Percentiles rank a stretch among this genome's conserved stretches.
phyloP scores from a whole-genome alignment of 169 alveolate genomes.

The Plasmodium fragile region DNA sequence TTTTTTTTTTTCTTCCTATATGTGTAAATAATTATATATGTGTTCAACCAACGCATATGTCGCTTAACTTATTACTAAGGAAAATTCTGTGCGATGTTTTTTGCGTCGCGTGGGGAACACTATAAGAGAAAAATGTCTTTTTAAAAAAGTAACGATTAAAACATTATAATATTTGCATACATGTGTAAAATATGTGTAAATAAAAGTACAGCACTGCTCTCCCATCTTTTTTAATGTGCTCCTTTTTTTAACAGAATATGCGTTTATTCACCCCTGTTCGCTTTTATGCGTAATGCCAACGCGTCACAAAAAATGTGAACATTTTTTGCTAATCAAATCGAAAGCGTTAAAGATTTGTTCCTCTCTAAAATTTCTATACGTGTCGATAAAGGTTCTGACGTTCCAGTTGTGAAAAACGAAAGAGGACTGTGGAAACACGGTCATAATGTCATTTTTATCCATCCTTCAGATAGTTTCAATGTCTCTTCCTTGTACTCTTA shows the following conservation, averaged over 20 bases:
- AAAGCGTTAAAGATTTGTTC: conserved; percentile 72
- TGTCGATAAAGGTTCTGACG: conserved; percentile 78
- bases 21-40: not conserved
- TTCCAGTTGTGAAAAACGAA: conserved; percentile 78
- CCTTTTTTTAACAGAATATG: not conserved
- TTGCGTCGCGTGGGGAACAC: not conserved
- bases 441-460: conserved; percentile 69
- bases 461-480: conserved; percentile 33
- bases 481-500: conserved; percentile 75
- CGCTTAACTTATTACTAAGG: not conserved
- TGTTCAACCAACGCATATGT: not conserved
- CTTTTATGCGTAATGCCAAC: not conserved
- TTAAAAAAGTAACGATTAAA: no score
- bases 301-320: not conserved
- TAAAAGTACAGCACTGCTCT: not conserved
- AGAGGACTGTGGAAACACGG: conserved; percentile 81
- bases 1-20: not conserved
- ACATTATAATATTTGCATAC: not conserved
- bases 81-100: not conserved
- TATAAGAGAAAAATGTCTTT: not conserved
- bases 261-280: not conserved
- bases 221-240: not conserved
- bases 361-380: conserved; percentile 76
- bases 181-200: not conserved
- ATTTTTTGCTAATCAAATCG: conserved; percentile 1